phyloP scores from a whole-genome alignment of 1,284 basidiomycete species.

The Malassezia yamatoensis region DNA sequence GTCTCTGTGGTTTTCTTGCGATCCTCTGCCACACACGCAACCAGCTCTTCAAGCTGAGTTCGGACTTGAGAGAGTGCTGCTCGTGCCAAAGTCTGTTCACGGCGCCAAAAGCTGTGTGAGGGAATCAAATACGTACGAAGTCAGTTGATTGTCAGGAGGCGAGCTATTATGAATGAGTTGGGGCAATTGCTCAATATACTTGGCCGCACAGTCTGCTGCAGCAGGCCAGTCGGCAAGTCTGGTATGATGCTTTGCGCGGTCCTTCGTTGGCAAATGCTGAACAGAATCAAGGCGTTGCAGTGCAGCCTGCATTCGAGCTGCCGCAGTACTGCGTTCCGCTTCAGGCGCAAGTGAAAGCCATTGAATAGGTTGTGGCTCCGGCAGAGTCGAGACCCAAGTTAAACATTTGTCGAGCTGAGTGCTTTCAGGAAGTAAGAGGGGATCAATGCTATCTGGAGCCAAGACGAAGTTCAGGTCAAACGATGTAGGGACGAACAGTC shows the following conservation, averaged over 20 bases:
- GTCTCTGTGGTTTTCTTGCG: slow-evolving; percentile 40
- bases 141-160: background rate
- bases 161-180: slow-evolving; percentile 4
- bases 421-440: slow-evolving; percentile 38
- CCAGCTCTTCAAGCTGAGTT: slow-evolving; percentile 29
- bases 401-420: slow-evolving; percentile 41
- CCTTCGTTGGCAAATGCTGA: slow-evolving; percentile 23
- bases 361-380: slow-evolving; percentile 44
- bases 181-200: background rate
- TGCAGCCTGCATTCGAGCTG: slow-evolving; percentile 28
- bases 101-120: slow-evolving; percentile 43
- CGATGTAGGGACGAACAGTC: slow-evolving; percentile 37
- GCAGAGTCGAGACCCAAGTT: slow-evolving; percentile 37
- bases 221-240: background rate
- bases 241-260: slow-evolving; percentile 14
- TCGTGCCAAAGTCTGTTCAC: slow-evolving; percentile 31
- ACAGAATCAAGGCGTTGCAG: slow-evolving; percentile 39
- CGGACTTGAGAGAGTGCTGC: slow-evolving; percentile 28
- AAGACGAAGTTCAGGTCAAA: slow-evolving; percentile 39
- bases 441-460: slow-evolving; percentile 28
- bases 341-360: slow-evolving; percentile 44
- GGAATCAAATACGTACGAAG: background rate
- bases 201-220: background rate
- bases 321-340: slow-evolving; percentile 43
- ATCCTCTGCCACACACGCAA: slow-evolving; percentile 26